Conservation (phyloP, 106 monocot species). For the Apostasia shenzhenica region DNA sequence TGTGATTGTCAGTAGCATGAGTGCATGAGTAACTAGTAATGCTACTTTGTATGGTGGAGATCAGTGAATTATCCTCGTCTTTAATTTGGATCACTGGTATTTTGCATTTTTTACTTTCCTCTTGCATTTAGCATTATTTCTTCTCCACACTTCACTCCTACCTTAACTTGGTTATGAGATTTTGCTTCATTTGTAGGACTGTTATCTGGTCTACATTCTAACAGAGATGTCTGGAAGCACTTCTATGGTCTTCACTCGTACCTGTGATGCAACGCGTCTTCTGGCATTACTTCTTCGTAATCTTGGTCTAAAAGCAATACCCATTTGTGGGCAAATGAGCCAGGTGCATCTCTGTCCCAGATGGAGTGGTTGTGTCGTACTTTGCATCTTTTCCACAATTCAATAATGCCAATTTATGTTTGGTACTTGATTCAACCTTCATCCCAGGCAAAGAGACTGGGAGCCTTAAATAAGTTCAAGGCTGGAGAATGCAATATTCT, state of each 20-base stretch:
- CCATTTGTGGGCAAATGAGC: slow-evolving; percentile 87
- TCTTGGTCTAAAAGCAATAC: slow-evolving; percentile 80
- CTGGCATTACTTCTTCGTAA: slow-evolving; percentile 68
- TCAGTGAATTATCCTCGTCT: no score
- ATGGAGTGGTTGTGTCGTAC: not conserved
- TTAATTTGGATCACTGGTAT: no score
- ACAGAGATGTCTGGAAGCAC: slow-evolving; percentile 71
- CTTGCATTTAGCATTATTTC: no score
- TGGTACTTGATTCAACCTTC: not conserved
- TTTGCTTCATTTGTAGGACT: slow-evolving; percentile 38
- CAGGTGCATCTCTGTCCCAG: slow-evolving; percentile 33
- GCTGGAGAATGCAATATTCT: slow-evolving; percentile 79
- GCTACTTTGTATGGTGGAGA: no score
- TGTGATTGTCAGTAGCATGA: no score
- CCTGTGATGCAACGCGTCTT: slow-evolving; percentile 70
- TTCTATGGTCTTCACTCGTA: slow-evolving; percentile 88
- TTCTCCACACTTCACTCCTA: no score
- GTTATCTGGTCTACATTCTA: slow-evolving; percentile 82
- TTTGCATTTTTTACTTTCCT: no score
- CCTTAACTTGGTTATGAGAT: no score
- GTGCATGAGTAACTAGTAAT: no score
- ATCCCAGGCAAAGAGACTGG: slow-evolving; percentile 70
- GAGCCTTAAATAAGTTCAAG: slow-evolving; percentile 85
- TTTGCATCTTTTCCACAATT: not conserved
- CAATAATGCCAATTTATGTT: not conserved